Evolutionary conservation across 495 filamentous ascomycete species (phyloP).

Genomic region (Friedmanniomyces simplex): DNA sequence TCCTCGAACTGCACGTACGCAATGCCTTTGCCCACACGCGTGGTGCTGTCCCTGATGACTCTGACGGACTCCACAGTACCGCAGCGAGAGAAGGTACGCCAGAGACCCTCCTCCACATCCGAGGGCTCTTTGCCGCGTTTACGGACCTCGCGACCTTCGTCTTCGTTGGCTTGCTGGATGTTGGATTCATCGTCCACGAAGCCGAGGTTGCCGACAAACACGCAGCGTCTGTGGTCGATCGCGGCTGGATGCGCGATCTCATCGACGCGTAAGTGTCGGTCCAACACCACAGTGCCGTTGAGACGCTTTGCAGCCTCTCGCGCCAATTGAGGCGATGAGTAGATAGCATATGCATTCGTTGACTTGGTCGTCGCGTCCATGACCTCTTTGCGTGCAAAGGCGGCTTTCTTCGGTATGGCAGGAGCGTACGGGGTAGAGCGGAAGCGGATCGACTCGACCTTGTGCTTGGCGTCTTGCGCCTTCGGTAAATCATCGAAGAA

Average conservation of each 20-base stretch:
- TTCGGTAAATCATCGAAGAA: conserved; percentile 38
- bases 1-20: conserved; percentile 98
- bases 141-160: conserved; percentile 42
- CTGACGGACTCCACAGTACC: conserved; percentile 87
- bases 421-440: conserved; percentile 76
- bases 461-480: conserved; percentile 15
- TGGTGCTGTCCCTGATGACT: conserved; percentile 79
- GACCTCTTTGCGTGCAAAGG: conserved; percentile 70
- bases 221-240: conserved; percentile 74
- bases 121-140: conserved; percentile 57
- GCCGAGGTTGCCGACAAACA: conserved; percentile 93
- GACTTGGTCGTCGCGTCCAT: conserved; percentile 83
- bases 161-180: conserved; percentile 42
- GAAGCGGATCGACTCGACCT: conserved; percentile 79
- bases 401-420: conserved; percentile 78
- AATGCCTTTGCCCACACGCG: conserved; percentile 91
- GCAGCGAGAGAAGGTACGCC: conserved; percentile 65
- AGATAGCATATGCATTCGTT: conserved; percentile 91
- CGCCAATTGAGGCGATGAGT: conserved; percentile 58
- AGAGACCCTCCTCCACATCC: conserved; percentile 91
- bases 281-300: conserved; percentile 75
- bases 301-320: conserved; percentile 64
- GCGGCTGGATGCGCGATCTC: conserved; percentile 76
- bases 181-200: conserved; percentile 80
- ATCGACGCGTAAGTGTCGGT: conserved; percentile 84